phyloP scores from a whole-genome alignment of 768 basidiomycete genomes.

The Pleurotus cornucopiae region DNA sequence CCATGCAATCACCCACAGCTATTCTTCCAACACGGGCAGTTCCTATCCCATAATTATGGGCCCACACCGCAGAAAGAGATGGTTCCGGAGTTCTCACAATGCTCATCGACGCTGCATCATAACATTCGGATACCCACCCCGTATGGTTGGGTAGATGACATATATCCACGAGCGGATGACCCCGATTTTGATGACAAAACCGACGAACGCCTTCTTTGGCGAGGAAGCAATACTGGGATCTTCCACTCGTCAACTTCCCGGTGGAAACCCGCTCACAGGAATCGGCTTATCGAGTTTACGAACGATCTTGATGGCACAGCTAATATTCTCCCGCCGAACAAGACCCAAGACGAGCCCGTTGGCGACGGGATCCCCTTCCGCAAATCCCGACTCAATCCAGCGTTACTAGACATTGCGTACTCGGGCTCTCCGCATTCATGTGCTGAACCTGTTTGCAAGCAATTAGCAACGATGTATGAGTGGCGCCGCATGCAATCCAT shows the following conservation, averaged over 20 bases:
- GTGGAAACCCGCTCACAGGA: conserved; percentile 51
- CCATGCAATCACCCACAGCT: conserved; percentile 43
- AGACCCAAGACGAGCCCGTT: conserved; percentile 21
- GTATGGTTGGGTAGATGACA: conserved; percentile 43
- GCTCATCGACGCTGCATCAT: conserved; percentile 45
- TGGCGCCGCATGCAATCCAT: conserved; percentile 41
- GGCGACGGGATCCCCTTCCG: conserved; percentile 26
- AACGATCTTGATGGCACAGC: conserved; percentile 38
- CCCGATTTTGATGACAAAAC: conserved; percentile 61
- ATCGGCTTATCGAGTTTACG: conserved; percentile 38
- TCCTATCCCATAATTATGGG: conserved; percentile 42
- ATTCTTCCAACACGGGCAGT: conserved; percentile 48
- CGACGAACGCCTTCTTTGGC: conserved; percentile 64
- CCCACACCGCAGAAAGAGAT: conserved; percentile 37
- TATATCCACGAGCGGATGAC: conserved; percentile 40
- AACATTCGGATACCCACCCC: conserved; percentile 50
- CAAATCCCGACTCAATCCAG: conserved; percentile 43
- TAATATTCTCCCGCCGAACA: conserved; percentile 31
- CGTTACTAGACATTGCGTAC: conserved; percentile 60
- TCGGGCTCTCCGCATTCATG: conserved; percentile 41
- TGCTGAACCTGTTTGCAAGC: conserved; percentile 34
- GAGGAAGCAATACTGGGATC: conserved; percentile 73
- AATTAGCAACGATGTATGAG: conserved; percentile 42
- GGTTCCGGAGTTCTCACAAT: conserved; percentile 51
- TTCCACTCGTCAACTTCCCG: conserved; percentile 29